A percentile compares a stretch with the other conserved stretches of the same genome.
These are phyloP conservation scores for Hansenula anomala DNA, from an alignment of 1,139 yeast species.

Conservation along the genomic window DNA sequence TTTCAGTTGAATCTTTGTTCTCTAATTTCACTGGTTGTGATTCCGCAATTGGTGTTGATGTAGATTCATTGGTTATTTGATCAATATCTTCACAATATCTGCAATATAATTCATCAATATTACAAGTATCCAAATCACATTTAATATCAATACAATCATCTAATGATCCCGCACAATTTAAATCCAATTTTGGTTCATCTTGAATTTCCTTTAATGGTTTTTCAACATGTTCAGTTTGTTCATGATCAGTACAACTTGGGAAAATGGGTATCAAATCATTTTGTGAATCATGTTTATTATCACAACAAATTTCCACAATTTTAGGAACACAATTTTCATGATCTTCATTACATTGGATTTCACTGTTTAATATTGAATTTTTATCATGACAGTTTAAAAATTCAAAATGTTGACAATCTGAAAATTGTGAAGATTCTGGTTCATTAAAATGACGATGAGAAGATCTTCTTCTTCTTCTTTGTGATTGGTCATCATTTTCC, in stretches of 20 bases:
- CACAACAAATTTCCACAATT: constrained; percentile 34
- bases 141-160: constrained; percentile 21
- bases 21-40: no score
- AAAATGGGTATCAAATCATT: constrained; percentile 5
- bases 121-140: constrained; percentile 23
- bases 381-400: constrained; percentile 31
- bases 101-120: constrained; percentile 22
- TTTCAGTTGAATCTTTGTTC: no score
- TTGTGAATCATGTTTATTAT: constrained; percentile 21
- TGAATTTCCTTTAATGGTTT: constrained; percentile 8
- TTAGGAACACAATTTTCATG: constrained; percentile 29
- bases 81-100: constrained; percentile 18
- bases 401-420: constrained; percentile 35
- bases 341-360: constrained; percentile 13
- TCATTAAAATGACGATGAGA: constrained; percentile 17
- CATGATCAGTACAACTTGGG: constrained; percentile 8
- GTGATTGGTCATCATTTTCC: background rate
- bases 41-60: no score
- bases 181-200: background rate
- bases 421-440: constrained; percentile 12
- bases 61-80: background rate
- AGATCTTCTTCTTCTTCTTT: constrained; percentile 5
- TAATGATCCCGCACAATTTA: constrained; percentile 16
- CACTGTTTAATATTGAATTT: constrained; percentile 6
- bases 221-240: constrained; percentile 2